Base-by-base conservation (phyloP, 2,329 filamentous ascomycete species). In the Colletotrichum musae region DNA sequence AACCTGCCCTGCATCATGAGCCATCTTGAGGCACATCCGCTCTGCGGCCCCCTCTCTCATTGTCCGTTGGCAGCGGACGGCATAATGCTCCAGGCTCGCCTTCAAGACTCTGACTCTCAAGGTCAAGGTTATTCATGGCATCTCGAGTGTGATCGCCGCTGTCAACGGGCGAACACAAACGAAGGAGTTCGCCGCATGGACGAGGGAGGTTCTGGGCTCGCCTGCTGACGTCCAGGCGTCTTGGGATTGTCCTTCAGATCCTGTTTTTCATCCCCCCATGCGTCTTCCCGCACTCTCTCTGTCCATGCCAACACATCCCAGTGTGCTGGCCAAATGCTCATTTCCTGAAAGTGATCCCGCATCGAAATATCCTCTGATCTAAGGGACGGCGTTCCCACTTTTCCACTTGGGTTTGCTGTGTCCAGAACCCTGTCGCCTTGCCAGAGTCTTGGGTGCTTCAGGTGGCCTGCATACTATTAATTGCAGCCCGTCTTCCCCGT, bases 1-100 rank as follows among this genome's bases (percentile, higher is more conserved):
- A 71, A 71, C 70, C 56, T 63, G 62, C 39, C 56, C 52, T 70
- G 70, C 70, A 60, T 70, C 68, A 71, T 54, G 58, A 70, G 10
- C 47, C 47, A 51, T 70, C 58, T 59, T 70, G 58, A 47, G 48
- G 10, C 21, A 12, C 36, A 43, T 21, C 51, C 47, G 32, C 12
- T 62, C 41, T 50, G 50, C 28, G 12, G 47, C 12, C 41, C 21
- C 21, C 52, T 43, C 28, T n/a, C 39, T 51, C 51, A n/a, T 15
- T 36, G 65, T 47, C 36, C 52, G 26, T 39, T 39, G 66, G 48
- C 43, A 43, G 43, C 51, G 51, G 39, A 28, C 62, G 56, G 54
- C 48, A 52, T 53, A 28, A 60, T n/a, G 12, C 0, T 39, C 21
- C 24, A n/a, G 32, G 48, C 10, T 15, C n/a, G 32, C 32, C 15